Percentiles rank a stretch among this genome's conserved stretches.
These are phyloP conservation scores for Jasminum sambac DNA, from an alignment of 257 asterid genomes.

Conservation along the genomic window DNA sequence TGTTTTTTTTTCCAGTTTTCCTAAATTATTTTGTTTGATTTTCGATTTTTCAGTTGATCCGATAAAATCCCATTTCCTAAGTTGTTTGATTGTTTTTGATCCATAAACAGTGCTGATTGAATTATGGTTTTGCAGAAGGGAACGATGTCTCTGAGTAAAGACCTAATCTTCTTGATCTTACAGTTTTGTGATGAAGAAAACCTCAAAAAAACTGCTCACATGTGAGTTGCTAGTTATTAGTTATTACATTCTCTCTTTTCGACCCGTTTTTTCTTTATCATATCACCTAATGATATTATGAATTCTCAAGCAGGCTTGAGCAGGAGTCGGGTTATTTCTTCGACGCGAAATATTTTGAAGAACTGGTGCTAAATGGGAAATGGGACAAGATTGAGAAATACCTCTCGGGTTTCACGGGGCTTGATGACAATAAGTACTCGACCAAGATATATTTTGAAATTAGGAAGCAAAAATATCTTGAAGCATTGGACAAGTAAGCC, in stretches of 20 bases:
- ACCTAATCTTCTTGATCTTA: slow-evolving; percentile 63
- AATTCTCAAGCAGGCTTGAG: slow-evolving; percentile 54
- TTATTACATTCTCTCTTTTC: background rate
- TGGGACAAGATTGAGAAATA: slow-evolving; percentile 67
- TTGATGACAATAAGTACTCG: slow-evolving; percentile 56
- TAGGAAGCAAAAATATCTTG: slow-evolving; percentile 78
- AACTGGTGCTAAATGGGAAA: slow-evolving; percentile 44
- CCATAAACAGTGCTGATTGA: background rate
- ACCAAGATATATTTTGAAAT: slow-evolving; percentile 68
- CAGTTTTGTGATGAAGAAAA: slow-evolving; percentile 76
- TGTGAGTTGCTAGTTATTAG: slow-evolving; percentile 42
- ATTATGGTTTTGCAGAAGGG: slow-evolving; percentile 22
- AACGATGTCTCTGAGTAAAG: slow-evolving; percentile 52
- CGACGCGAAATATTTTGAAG: slow-evolving; percentile 58
- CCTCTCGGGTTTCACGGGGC: slow-evolving; percentile 49
- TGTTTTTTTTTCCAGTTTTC: background rate
- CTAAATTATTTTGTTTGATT: slow-evolving; percentile 11
- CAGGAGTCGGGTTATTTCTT: slow-evolving; percentile 69
- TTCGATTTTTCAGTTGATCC: background rate
- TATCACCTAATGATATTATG: background rate
- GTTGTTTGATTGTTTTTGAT: background rate
- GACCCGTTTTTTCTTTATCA: background rate
- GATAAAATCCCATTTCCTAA: background rate
- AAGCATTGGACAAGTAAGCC: slow-evolving; percentile 71
- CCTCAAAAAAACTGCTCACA: slow-evolving; percentile 59